Base-by-base conservation (phyloP, 139 green algal species). In the Micractinium sp. region DNA sequence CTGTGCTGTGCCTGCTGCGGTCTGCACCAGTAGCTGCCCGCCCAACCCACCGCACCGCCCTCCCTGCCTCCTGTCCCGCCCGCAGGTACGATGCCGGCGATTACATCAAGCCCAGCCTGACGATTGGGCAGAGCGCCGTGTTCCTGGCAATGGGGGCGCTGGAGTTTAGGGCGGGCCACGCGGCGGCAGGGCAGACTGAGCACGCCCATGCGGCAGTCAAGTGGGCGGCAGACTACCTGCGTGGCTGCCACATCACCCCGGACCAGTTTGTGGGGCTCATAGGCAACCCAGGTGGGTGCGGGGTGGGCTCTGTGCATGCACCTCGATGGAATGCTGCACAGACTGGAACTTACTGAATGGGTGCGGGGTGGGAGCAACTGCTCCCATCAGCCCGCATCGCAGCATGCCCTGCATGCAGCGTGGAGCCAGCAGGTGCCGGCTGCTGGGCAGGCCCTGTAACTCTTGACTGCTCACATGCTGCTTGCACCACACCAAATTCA, bases 101-200 rank as follows among this genome's bases (percentile, higher is more conserved):
- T 27, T 88, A 81, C 47, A 81, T 88, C 82, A 87, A 87, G 27
- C 82, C 78, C 82, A 47, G 63, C 38, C 36, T 87, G 25, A 87
- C 82, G 12, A 74, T 78, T 29, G 82, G 36, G 23, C 82, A 87
- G 82, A 36, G n/a, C 1, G 82, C 82, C 3, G n/a, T 39, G 3
- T 79, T 87, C 38, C 36, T 87, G 20, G 82, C 82, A 27, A 67
- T 66, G 82, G 69, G 66, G 1, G 82, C n/a, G 25, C 13, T 87
- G 2, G 82, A 87, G 56, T 87, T 87, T 14, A 2, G 1, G 0
- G 63, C 63, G 12, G 82, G 82, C 25, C 66, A 80, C 7, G 63
- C 36, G 19, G 67, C 82, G 9, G 82, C 82, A 27, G 29, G 27
- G 22, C 82, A 80, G 66, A 16, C 41, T 33, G 20, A 15, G 12